Evolutionary conservation across 441 rosid genomes (phyloP), one percentile per base, ranked within the genome.

Genomic region (Populus hybrid): DNA sequence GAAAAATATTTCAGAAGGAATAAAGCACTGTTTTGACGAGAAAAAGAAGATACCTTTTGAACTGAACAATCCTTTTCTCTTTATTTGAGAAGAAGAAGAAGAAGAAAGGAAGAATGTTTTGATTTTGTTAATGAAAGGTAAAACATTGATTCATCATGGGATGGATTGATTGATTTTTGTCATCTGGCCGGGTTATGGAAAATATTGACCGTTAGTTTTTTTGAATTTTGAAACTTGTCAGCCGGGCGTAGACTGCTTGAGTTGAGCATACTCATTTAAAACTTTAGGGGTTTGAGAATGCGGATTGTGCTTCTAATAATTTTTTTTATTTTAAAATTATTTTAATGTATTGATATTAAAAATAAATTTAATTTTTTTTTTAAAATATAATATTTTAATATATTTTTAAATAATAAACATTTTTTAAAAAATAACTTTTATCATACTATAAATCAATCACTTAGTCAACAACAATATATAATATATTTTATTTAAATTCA

Each of bases 211-310:
- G 89, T 86, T 87, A 76, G 77, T 14, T 50, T 19, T 26, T 86
- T 82, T 74, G 75, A 87, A 89, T 67, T 89, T 89, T 84, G 88
- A 87, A 89, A 72, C 77, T 73, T 23, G 42, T 76, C 53, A 72
- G 81, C 83, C 83, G 88, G 85, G 82, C 70, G n/a, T 4, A 1
- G 57, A 46, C 16, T 46, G 19, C 46, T 40, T 40, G 57, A 14
- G 19, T 4, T 14, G 18, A 46, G 57, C 57, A 46, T 46, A 4
- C 7, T 46, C 57, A 46, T 14, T 38, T 38, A 38, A 38, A 38
- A 38, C 46, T 38, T 38, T 9, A 38, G 12, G 5, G 46, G 46
- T 38, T 38, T 38, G 46, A 38, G 12, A 38, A 38, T 38, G 42
- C 42, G 42, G 42, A 38, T 38, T 34, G 42, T 38, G 42, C 12